Evolutionary conservation across 768 basidiomycete species (phyloP).

Genomic region (Lactarius sp.): DNA sequence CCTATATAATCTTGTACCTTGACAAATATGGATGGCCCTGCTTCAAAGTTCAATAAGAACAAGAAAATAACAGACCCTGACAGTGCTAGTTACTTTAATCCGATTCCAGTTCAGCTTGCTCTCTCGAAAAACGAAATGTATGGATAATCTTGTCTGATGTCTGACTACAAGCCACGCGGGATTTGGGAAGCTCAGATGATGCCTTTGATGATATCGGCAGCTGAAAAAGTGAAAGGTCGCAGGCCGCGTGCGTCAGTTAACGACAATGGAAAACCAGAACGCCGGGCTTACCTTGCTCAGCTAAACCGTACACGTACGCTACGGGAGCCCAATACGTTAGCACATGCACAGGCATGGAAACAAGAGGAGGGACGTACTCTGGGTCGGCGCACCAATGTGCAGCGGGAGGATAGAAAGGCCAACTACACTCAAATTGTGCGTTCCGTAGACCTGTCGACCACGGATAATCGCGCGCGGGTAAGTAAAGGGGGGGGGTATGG

Average conservation of each 20-base stretch:
- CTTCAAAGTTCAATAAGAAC: too few relatives aligned
- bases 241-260: not conserved
- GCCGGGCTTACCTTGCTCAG: conserved; percentile 39
- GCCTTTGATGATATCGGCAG: conserved; percentile 32
- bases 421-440: conserved; percentile 50
- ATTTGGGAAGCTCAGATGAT: conserved; percentile 1
- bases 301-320: conserved; percentile 40
- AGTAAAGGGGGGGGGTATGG: not conserved
- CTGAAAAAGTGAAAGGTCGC: conserved; percentile 10
- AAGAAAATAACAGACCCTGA: too few relatives aligned
- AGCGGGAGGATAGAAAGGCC: conserved; percentile 52
- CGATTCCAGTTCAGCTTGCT: too few relatives aligned
- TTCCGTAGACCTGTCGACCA: conserved; percentile 35
- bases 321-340: not conserved
- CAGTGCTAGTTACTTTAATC: too few relatives aligned
- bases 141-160: too few relatives aligned
- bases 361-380: conserved; percentile 32
- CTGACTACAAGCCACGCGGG: not conserved
- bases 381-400: conserved; percentile 45
- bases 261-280: not conserved
- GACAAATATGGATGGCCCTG: too few relatives aligned
- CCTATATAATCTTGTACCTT: too few relatives aligned
- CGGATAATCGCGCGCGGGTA: too few relatives aligned
- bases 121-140: too few relatives aligned
- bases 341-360: not conserved